Conservation (phyloP, 331 rosid genomes). For the Phaseolus coccineus region DNA sequence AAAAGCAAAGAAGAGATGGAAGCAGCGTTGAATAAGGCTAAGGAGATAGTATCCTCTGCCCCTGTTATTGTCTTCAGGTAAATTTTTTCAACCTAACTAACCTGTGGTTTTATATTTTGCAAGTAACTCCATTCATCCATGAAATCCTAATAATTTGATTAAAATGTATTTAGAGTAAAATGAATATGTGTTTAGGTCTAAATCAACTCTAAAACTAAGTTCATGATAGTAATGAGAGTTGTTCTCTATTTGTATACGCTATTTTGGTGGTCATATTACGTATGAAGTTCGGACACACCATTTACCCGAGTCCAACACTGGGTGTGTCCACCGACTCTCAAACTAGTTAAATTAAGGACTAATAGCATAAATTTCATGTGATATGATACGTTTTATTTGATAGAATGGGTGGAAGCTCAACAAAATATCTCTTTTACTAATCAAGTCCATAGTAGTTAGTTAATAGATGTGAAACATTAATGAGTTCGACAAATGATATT, state of each 20-base stretch:
- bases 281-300: too few relatives aligned
- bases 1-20: constrained; percentile 56
- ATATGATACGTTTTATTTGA: background rate
- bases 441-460: background rate
- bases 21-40: constrained; percentile 69
- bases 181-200: too few relatives aligned
- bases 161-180: background rate
- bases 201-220: too few relatives aligned
- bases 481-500: background rate
- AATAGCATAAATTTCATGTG: background rate
- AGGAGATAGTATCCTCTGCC: constrained; percentile 59
- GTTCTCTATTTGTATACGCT: too few relatives aligned
- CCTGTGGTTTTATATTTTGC: background rate
- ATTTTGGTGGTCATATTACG: too few relatives aligned
- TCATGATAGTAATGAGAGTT: too few relatives aligned
- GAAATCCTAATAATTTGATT: background rate
- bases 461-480: background rate
- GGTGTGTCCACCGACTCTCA: too few relatives aligned
- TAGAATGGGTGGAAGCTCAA: background rate
- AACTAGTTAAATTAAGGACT: background rate
- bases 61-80: constrained; percentile 83
- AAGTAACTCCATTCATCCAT: background rate
- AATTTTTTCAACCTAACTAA: background rate
- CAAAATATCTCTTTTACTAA: background rate
- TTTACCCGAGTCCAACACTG: too few relatives aligned